Conservation (phyloP, 208 protist species). For the Trichomonas tenax region DNA sequence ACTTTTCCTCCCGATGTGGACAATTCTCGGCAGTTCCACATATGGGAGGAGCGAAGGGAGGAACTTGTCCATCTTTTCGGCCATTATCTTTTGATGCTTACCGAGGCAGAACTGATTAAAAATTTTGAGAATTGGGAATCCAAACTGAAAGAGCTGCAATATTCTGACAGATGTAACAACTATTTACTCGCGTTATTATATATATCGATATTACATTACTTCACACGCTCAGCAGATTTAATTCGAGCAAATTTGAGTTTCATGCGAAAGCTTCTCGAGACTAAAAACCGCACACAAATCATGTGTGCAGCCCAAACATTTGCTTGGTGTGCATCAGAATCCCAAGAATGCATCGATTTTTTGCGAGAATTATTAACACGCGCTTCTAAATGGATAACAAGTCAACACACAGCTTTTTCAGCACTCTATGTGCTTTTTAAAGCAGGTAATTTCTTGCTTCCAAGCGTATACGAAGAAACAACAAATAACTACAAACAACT, state of each 20-base stretch:
- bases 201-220: slow-evolving; percentile 11
- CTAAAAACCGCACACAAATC: background rate
- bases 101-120: background rate
- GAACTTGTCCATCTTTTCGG: background rate
- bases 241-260: background rate
- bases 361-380: background rate
- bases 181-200: background rate
- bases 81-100: background rate
- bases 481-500: background rate
- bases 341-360: background rate
- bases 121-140: background rate
- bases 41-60: background rate
- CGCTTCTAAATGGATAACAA: background rate
- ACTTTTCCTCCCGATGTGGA: background rate
- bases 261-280: background rate
- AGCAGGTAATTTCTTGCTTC: background rate
- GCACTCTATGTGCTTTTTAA: background rate
- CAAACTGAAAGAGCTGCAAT: background rate
- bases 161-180: background rate
- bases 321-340: background rate
- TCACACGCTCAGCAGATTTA: background rate
- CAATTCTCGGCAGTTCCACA: background rate
- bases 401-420: background rate
- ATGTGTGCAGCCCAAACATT: background rate
- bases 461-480: background rate